Evolutionary conservation across 768 basidiomycete genomes (phyloP).

Genomic region (Calocybe indica): DNA sequence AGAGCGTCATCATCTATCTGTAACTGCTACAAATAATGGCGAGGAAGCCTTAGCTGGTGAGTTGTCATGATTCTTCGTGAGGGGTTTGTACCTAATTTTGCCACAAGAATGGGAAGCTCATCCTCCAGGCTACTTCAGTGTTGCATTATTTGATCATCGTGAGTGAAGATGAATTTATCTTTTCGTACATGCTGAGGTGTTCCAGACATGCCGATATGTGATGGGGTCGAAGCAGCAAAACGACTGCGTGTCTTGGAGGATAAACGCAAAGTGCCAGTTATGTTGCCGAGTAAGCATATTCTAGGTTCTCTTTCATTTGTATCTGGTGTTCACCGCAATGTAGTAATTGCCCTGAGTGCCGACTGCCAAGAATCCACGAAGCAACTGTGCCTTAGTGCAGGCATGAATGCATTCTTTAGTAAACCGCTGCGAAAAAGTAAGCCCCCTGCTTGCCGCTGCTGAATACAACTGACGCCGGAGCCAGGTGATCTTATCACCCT

Average conservation of each 20-base stretch:
- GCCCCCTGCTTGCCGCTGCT: slow-evolving; percentile 5
- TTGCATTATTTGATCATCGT: slow-evolving; percentile 76
- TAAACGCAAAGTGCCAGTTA: slow-evolving; percentile 41
- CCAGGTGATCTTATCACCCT: slow-evolving; percentile 49
- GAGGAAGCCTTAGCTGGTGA: slow-evolving; percentile 58
- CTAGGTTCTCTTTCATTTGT: neutral
- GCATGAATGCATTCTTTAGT: slow-evolving; percentile 73
- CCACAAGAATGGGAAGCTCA: slow-evolving; percentile 60
- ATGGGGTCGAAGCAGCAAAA: slow-evolving; percentile 72
- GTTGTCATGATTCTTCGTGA: slow-evolving; percentile 1
- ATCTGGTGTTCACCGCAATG: neutral
- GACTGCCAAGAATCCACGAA: slow-evolving; percentile 77
- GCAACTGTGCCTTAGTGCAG: slow-evolving; percentile 68
- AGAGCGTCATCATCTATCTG: slow-evolving; percentile 52
- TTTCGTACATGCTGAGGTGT: neutral
- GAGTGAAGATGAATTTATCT: slow-evolving; percentile 14
- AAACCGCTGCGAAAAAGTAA: slow-evolving; percentile 63
- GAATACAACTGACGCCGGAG: neutral
- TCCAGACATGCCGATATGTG: slow-evolving; percentile 73
- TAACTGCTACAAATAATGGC: slow-evolving; percentile 59
- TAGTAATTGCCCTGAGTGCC: slow-evolving; percentile 69
- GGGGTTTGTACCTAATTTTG: slow-evolving; percentile 1
- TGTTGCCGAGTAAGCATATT: slow-evolving; percentile 47
- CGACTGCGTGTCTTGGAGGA: slow-evolving; percentile 53
- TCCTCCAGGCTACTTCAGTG: slow-evolving; percentile 61